Percentiles rank a stretch among this genome's conserved stretches.
Evolutionary conservation across 306 rosid genomes (phyloP).

Genomic region (Senna tora): DNA sequence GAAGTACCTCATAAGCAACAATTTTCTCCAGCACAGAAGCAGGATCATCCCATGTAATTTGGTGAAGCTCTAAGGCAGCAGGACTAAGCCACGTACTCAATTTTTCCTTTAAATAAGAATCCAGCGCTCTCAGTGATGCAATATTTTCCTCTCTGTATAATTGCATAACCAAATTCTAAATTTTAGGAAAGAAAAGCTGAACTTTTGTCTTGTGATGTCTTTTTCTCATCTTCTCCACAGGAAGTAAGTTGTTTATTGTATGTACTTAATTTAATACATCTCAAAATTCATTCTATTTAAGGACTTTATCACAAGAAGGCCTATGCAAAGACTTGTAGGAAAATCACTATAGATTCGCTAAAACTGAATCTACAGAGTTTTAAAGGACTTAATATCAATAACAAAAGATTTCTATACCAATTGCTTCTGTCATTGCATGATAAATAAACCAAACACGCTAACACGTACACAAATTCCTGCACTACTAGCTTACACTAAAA

Average conservation of each 20-base stretch:
- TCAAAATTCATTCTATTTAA: constrained; percentile 12
- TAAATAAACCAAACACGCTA: background rate
- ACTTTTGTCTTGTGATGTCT: constrained; percentile 23
- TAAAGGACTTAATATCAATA: constrained; percentile 16
- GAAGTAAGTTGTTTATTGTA: constrained; percentile 24
- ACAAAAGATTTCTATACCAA: constrained; percentile 24
- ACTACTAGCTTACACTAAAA: background rate
- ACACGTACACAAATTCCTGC: background rate
- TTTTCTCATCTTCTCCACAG: background rate
- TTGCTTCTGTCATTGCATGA: constrained; percentile 13
- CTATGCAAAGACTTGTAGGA: constrained; percentile 23
- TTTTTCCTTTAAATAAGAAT: constrained; percentile 86
- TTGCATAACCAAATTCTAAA: constrained; percentile 35
- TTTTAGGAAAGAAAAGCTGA: constrained; percentile 30
- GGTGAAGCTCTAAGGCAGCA: constrained; percentile 96
- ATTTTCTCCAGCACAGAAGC: constrained; percentile 97
- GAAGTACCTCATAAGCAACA: constrained; percentile 88
- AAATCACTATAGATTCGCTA: constrained; percentile 15
- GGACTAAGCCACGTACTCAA: constrained; percentile 93
- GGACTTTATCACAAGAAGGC: constrained; percentile 17
- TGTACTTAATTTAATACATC: constrained; percentile 12
- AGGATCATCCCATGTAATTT: constrained; percentile 95
- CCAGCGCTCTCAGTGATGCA: constrained; percentile 81
- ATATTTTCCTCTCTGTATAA: constrained; percentile 72
- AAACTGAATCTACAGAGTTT: constrained; percentile 29